A percentile compares a stretch with the other conserved stretches of the same genome.
phyloP scores from a whole-genome alignment of 2,329 filamentous ascomycete genomes.

The Erysiphe pulchra region DNA sequence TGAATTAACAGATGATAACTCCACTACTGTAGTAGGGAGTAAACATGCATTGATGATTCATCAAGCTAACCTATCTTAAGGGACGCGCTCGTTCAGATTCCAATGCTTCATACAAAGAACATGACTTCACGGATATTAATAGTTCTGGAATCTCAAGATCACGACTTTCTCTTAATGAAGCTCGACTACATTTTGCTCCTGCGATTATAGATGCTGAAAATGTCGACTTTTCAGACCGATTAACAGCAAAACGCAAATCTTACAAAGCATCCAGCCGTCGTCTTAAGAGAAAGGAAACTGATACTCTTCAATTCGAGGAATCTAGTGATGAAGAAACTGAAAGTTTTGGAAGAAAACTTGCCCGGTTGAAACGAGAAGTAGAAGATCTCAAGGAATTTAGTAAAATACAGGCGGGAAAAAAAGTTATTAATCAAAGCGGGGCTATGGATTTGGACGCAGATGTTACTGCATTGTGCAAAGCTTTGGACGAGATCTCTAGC shows the following conservation, averaged over 20 bases:
- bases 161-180: constrained; percentile 50
- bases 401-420: constrained; percentile 23
- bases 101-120: constrained; percentile 31
- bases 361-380: constrained; percentile 59
- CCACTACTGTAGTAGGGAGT: constrained; percentile 46
- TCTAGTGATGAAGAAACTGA: constrained; percentile 57
- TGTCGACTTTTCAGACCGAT: constrained; percentile 74
- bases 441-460: constrained; percentile 23
- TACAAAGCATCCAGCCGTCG: constrained; percentile 52
- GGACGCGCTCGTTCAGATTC: constrained; percentile 23
- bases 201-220: constrained; percentile 49
- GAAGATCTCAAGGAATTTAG: constrained; percentile 42
- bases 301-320: constrained; percentile 43
- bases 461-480: constrained; percentile 42
- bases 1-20: constrained; percentile 71
- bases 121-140: constrained; percentile 36
- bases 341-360: constrained; percentile 51
- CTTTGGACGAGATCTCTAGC: constrained; percentile 38
- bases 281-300: constrained; percentile 34
- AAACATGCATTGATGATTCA: background rate
- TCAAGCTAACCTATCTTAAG: constrained; percentile 12
- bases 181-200: constrained; percentile 55
- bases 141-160: constrained; percentile 46
- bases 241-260: constrained; percentile 57
- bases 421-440: constrained; percentile 16